Conservation (phyloP, 306 rosid species). For the Vicia faba region DNA sequence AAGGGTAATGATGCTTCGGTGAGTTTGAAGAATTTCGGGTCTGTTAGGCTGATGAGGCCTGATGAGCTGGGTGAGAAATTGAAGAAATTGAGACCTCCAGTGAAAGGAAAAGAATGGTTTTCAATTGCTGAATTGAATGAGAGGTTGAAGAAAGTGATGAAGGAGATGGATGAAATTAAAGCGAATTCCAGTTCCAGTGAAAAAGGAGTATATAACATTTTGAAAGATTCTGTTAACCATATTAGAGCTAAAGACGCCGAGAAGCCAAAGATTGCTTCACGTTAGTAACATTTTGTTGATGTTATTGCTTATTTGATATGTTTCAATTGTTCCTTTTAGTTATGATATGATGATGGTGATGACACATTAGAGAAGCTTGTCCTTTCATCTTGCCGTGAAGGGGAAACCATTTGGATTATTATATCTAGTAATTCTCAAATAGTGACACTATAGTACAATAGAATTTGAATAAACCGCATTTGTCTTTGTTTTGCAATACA, state of each 20-base stretch:
- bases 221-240: neutral
- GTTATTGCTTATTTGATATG: neutral
- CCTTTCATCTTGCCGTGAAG: neutral
- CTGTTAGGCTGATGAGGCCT: constrained; percentile 41
- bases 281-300: constrained; percentile 39
- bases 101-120: constrained; percentile 50
- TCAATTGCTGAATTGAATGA: constrained; percentile 66
- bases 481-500: neutral
- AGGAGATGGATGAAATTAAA: constrained; percentile 56
- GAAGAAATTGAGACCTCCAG: constrained; percentile 63
- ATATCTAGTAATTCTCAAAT: neutral
- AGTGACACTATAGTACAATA: neutral
- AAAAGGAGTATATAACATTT: neutral
- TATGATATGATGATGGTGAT: neutral
- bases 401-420: constrained; percentile 1
- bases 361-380: neutral
- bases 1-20: neutral
- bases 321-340: constrained; percentile 1
- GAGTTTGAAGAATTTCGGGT: constrained; percentile 34
- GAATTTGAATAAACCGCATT: neutral
- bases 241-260: neutral
- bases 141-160: constrained; percentile 67
- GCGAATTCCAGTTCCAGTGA: neutral
- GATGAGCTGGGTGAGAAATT: constrained; percentile 61
- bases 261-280: neutral